Evolutionary conservation across 371 early-diverging fungal genomes (phyloP).

Genomic region (Zychaea mexicana): DNA sequence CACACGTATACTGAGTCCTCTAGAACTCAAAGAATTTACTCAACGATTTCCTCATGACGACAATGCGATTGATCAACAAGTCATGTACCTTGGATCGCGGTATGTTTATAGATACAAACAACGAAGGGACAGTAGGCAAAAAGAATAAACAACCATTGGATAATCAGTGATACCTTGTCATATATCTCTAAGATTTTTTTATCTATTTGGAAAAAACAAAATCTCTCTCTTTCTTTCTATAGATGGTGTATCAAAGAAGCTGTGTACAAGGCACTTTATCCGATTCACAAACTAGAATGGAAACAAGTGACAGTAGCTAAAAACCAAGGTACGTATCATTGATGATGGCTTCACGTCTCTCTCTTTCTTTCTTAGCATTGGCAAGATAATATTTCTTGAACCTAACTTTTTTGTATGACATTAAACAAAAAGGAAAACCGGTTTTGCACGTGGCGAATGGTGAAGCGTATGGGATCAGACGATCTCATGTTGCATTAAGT

Average conservation of each 20-base stretch:
- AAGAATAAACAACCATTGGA: no score
- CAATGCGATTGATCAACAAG: conserved; percentile 7
- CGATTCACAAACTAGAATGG: conserved; percentile 61
- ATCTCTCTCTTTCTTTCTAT: neutral
- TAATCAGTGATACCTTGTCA: no score
- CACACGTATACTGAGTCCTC: conserved; percentile 41
- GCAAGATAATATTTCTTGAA: neutral
- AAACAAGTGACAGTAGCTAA: conserved; percentile 65
- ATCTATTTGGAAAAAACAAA: no score
- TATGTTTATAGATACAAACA: conserved; percentile 10
- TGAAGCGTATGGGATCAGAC: conserved; percentile 30
- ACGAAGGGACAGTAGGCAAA: neutral
- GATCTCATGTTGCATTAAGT: conserved; percentile 59
- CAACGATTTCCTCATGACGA: neutral
- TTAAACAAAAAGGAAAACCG: conserved; percentile 47
- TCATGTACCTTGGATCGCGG: conserved; percentile 43
- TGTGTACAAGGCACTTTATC: conserved; percentile 66
- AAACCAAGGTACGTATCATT: conserved; percentile 25
- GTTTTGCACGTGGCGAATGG: conserved; percentile 40
- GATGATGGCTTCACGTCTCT: no score
- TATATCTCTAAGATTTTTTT: no score
- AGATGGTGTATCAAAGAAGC: conserved; percentile 76
- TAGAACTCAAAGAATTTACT: conserved; percentile 41
- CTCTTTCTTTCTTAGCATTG: no score
- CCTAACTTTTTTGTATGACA: neutral